Percentiles rank a stretch among this genome's conserved stretches.
Conservation (phyloP, 805 yeast genomes). For the Wickerhamomyces queroliae region DNA sequence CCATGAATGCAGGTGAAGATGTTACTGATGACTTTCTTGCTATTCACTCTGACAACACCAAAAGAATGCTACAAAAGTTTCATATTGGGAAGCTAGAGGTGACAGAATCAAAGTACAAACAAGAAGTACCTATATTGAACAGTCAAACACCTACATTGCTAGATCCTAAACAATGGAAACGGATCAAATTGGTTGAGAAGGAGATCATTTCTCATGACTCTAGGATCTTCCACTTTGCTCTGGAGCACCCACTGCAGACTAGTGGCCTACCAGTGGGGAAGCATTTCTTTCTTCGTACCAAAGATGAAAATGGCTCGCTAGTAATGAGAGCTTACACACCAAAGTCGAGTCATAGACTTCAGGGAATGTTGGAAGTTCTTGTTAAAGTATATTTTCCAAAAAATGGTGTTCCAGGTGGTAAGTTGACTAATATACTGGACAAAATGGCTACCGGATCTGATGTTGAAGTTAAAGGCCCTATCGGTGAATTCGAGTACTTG, state of each 20-base stretch:
- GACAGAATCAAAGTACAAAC: not conserved
- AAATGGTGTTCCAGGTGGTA: conserved; percentile 26
- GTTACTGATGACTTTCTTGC: conserved; percentile 29
- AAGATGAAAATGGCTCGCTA: conserved; percentile 16
- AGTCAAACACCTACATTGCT: conserved; percentile 17
- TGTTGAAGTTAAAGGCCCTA: conserved; percentile 70
- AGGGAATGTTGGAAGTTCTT: conserved; percentile 24
- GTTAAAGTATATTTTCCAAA: conserved; percentile 29
- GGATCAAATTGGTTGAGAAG: conserved; percentile 15
- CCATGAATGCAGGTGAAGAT: conserved; percentile 23
- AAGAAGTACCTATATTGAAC: not conserved
- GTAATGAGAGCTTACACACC: conserved; percentile 33
- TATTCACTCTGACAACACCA: conserved; percentile 27
- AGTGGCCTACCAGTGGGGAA: conserved; percentile 28
- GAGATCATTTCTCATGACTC: conserved; percentile 23
- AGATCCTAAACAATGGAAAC: conserved; percentile 26
- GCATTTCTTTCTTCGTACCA: conserved; percentile 25
- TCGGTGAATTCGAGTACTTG: conserved; percentile 56
- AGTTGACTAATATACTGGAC: conserved; percentile 25
- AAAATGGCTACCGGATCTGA: conserved; percentile 38
- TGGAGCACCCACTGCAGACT: conserved; percentile 25
- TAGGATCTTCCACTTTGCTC: conserved; percentile 23
- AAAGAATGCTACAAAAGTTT: conserved; percentile 21
- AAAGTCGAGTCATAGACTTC: conserved; percentile 20
- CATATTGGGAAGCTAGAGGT: conserved; percentile 20